phyloP scores from a whole-genome alignment of 2,329 filamentous ascomycete genomes.

The Cordyceps javanica region DNA sequence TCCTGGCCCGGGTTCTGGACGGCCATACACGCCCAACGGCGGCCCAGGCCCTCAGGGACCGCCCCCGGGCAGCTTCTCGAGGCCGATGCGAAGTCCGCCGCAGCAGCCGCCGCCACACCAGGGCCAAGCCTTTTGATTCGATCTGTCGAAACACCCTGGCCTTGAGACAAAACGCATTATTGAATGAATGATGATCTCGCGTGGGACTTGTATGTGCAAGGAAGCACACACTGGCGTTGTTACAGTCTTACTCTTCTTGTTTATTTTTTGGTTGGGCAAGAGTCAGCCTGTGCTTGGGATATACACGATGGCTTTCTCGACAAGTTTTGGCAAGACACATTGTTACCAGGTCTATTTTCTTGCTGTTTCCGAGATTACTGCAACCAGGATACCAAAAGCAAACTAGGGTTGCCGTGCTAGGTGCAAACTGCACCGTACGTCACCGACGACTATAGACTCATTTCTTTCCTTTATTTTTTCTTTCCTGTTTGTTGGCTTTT shows the following conservation, averaged over 20 bases:
- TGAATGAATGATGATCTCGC: slow-evolving; percentile 1
- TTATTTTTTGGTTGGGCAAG: slow-evolving; percentile 3
- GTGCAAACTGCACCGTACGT: background rate
- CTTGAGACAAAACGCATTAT: background rate
- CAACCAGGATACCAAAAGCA: slow-evolving; percentile 1
- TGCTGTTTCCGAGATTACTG: background rate
- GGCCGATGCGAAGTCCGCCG: slow-evolving; percentile 23
- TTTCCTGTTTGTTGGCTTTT: background rate
- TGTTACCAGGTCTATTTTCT: background rate
- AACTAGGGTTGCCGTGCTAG: background rate
- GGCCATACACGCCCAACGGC: slow-evolving; percentile 10
- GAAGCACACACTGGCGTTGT: slow-evolving; percentile 3
- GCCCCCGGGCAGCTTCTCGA: slow-evolving; percentile 25
- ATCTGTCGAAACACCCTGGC: background rate
- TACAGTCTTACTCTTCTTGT: slow-evolving; percentile 13
- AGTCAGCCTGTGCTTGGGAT: background rate
- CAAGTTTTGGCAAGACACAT: background rate
- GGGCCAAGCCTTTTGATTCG: slow-evolving; percentile 29
- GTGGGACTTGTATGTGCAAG: background rate
- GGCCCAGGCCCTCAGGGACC: slow-evolving; percentile 13
- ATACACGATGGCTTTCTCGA: background rate
- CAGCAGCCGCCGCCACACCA: slow-evolving; percentile 25
- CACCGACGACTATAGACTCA: background rate
- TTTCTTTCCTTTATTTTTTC: background rate
- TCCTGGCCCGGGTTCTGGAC: slow-evolving; percentile 32